Evolutionary conservation across 805 yeast genomes (phyloP).

Genomic region (Zygosaccharomyces lentus): DNA sequence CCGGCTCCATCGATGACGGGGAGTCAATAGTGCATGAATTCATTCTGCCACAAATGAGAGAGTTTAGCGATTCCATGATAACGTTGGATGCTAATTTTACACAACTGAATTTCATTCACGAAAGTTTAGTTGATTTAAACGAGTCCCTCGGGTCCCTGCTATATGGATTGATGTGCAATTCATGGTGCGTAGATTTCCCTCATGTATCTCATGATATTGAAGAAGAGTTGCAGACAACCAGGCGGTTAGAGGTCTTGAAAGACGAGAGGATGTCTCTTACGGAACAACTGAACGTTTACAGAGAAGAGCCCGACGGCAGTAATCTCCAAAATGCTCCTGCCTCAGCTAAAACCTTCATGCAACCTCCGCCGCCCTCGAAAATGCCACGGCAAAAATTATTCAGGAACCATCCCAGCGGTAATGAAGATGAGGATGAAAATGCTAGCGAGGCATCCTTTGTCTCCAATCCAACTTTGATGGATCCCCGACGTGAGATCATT

Average conservation of each 20-base stretch:
- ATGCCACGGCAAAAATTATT: not conserved
- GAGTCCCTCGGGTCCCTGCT: slow-evolving; percentile 74
- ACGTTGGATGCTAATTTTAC: slow-evolving; percentile 57
- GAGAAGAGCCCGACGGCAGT: slow-evolving; percentile 1
- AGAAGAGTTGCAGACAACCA: slow-evolving; percentile 23
- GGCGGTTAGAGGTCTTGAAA: slow-evolving; percentile 18
- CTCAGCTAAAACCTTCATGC: not conserved
- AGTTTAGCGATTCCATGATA: slow-evolving; percentile 45
- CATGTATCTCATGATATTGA: slow-evolving; percentile 27
- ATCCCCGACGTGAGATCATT: slow-evolving; percentile 5
- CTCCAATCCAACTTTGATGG: slow-evolving; percentile 25
- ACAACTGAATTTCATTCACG: slow-evolving; percentile 56
- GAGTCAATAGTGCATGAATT: slow-evolving; percentile 34
- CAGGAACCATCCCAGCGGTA: not conserved
- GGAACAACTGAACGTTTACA: slow-evolving; percentile 10
- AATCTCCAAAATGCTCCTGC: not conserved
- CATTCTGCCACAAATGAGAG: slow-evolving; percentile 40
- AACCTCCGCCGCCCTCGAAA: slow-evolving; percentile 2
- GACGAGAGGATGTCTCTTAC: slow-evolving; percentile 19
- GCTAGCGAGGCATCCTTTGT: slow-evolving; percentile 36
- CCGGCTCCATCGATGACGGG: slow-evolving; percentile 9
- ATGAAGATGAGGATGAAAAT: slow-evolving; percentile 24
- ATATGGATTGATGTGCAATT: slow-evolving; percentile 77
- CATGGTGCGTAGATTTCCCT: slow-evolving; percentile 79
- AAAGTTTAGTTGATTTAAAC: slow-evolving; percentile 59